Evolutionary conservation across 257 asterid species (phyloP), one percentile per base, ranked within the genome.

Genomic region (Voacanga thouarsii): DNA sequence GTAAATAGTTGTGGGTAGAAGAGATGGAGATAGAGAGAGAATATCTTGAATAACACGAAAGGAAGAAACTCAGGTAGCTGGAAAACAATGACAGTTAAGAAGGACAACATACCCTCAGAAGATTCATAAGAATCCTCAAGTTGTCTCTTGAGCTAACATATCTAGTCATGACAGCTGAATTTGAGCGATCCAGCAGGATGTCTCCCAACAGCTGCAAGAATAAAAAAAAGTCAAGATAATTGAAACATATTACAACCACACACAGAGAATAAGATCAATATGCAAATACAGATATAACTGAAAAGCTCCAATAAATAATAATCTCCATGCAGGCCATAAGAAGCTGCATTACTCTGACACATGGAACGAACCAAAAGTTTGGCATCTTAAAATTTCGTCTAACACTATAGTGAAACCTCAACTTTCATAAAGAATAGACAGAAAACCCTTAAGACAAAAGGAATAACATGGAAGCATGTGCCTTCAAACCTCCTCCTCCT

Each of bases 61-160:
- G 28, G 71, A 66, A 33, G 47, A 66, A 26, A 55, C 16, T 47
- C 61, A 24, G 45, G 30, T 44, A 50, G 9, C 21, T 10, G 15
- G 63, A 15, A 33, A 19, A 18, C 12, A 66, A 71, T 26, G 71
- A 50, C 53, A 51, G 80, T 33, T 23, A 74, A 80, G 78, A 77
- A n/a, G 81, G 28, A 33, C 77, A 82, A 82, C 90, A 59, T 90
- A 94, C 98, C 81, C 97, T 88, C 44, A 94, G 93, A 78, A 94
- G 97, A 88, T 94, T 92, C 98, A 92, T 94, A 78, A 94, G 90
- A 87, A 94, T 89, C 90, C 98, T 92, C 92, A 94, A 84, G 82
- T 94, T 92, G 64, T 92, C 96, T 79, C 92, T 82, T 65, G 98
- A 94, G 86, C 93, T 79, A 77, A 92, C 97, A 80, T 94, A 94